A percentile compares a stretch with the other conserved stretches of the same genome.
Evolutionary conservation across 495 filamentous ascomycete species (phyloP).

Genomic region (Penicillium herquei): DNA sequence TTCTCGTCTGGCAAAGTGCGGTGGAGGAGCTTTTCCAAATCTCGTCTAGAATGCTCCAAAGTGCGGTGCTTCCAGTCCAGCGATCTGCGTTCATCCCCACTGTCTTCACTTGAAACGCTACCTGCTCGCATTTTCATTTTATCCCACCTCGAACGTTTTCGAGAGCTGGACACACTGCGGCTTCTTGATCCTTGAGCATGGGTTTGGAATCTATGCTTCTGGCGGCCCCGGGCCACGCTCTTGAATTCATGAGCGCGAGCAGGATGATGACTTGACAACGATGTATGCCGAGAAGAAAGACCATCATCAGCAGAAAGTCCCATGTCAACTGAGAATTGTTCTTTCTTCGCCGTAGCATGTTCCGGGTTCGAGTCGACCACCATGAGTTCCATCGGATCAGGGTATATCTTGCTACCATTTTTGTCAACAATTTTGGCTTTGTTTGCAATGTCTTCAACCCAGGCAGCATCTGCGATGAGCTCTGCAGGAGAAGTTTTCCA

Average conservation of each 20-base stretch:
- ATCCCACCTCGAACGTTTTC: conserved; percentile 21
- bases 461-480: conserved; percentile 79
- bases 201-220: conserved; percentile 26
- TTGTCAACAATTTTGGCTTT: conserved; percentile 73
- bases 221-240: conserved; percentile 34
- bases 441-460: conserved; percentile 76
- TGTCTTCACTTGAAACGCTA: conserved; percentile 34
- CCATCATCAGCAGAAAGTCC: conserved; percentile 13
- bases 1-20: conserved; percentile 7
- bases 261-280: conserved; percentile 30
- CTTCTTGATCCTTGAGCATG: conserved; percentile 26
- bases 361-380: conserved; percentile 17
- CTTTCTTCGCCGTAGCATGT: conserved; percentile 10
- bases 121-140: conserved; percentile 26
- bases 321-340: conserved; percentile 13
- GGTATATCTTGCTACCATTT: conserved; percentile 68
- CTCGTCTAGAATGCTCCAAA: conserved; percentile 14
- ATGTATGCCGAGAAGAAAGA: conserved; percentile 27
- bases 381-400: conserved; percentile 33
- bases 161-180: conserved; percentile 27
- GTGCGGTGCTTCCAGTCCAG: conserved; percentile 8
- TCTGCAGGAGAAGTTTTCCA: conserved; percentile 79
- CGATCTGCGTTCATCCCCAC: conserved; percentile 19
- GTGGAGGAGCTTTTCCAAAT: conserved; percentile 8
- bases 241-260: conserved; percentile 30